phyloP scores from a whole-genome alignment of 345 rosid species.

The Melaleuca alternifolia region DNA sequence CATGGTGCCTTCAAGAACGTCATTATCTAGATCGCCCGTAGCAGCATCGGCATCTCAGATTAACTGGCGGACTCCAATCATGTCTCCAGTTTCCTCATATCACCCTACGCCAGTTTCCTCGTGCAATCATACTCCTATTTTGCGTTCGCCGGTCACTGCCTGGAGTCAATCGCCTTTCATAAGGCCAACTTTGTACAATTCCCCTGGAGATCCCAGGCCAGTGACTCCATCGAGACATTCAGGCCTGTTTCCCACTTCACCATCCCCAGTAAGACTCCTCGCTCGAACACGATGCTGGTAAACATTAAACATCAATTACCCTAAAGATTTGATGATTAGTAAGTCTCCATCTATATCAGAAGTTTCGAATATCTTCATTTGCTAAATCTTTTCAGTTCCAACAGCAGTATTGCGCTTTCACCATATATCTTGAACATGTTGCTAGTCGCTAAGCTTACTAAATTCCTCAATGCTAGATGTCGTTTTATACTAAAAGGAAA shows the following conservation, averaged over 20 bases:
- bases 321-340: neutral
- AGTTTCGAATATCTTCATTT: neutral
- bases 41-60: conserved; percentile 17
- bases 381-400: neutral
- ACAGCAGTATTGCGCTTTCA: neutral
- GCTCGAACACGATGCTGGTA: neutral
- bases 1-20: conserved; percentile 30
- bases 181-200: conserved; percentile 33
- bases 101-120: conserved; percentile 36
- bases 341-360: neutral
- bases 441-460: neutral
- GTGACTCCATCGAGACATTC: conserved; percentile 12
- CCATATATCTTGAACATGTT: neutral
- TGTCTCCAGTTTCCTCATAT: conserved; percentile 36
- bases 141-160: conserved; percentile 45
- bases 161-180: conserved; percentile 34
- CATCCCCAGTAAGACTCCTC: neutral
- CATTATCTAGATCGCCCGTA: conserved; percentile 21
- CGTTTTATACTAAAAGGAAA: neutral
- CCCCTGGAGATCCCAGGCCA: conserved; percentile 28
- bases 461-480: neutral
- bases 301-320: neutral
- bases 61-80: conserved; percentile 9
- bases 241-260: neutral
- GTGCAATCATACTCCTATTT: conserved; percentile 22